phyloP scores from a whole-genome alignment of 1,284 basidiomycete species.

The Puccinia polysora region DNA sequence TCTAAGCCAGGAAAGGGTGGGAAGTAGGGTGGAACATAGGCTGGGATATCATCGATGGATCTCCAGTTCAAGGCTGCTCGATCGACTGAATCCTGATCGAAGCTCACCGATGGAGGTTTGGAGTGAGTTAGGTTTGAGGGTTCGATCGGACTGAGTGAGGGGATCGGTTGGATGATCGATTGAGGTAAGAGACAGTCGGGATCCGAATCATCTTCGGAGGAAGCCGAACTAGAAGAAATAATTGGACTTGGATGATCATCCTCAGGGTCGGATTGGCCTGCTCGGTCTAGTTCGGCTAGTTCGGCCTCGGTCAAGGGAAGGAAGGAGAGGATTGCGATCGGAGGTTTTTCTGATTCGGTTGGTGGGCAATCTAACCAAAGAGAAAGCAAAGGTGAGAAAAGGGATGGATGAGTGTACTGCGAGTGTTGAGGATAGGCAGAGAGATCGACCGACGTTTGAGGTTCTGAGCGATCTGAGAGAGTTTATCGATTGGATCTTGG shows the following conservation, averaged over 20 bases:
- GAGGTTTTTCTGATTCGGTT: background rate
- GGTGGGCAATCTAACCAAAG: background rate
- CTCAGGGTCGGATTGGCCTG: conserved; percentile 5
- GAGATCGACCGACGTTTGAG: background rate
- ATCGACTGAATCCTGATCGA: background rate
- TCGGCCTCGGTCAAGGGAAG: conserved; percentile 16
- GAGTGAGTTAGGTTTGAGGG: background rate
- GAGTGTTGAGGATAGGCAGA: background rate
- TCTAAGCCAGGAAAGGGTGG: conserved; percentile 37
- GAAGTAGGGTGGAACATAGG: conserved; percentile 18
- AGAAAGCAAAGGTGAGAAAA: background rate
- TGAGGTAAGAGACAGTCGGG: background rate
- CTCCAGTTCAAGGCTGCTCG: conserved; percentile 5
- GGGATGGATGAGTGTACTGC: background rate
- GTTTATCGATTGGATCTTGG: background rate
- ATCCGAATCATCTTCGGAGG: conserved; percentile 17
- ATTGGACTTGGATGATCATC: conserved; percentile 21
- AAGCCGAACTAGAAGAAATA: conserved; percentile 18
- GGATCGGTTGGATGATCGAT: background rate
- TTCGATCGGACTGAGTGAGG: too few relatives aligned
- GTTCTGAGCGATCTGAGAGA: background rate
- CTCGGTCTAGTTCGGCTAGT: conserved; percentile 15
- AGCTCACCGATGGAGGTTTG: background rate
- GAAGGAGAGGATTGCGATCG: conserved; percentile 27
- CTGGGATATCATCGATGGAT: conserved; percentile 18